phyloP scores from a whole-genome alignment of 305 asterid genomes.

The Nicotiana rustica region DNA sequence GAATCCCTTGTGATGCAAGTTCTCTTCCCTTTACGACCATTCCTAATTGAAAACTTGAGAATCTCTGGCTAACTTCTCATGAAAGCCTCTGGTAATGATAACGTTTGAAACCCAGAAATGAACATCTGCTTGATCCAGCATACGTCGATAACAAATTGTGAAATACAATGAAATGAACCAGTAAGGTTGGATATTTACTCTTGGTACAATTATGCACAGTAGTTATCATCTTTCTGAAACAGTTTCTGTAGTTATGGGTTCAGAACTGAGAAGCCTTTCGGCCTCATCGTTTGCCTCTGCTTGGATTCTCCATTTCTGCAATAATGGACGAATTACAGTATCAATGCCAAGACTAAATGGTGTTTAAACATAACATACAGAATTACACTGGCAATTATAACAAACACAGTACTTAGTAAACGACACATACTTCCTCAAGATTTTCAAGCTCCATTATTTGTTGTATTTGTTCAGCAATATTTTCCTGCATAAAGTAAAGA shows the following conservation, averaged over 20 bases:
- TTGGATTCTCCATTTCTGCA: slow-evolving; percentile 91
- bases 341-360: background rate
- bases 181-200: slow-evolving; percentile 27
- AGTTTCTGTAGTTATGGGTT: slow-evolving; percentile 62
- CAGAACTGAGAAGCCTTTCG: slow-evolving; percentile 88
- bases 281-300: slow-evolving; percentile 97
- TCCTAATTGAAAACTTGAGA: background rate
- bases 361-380: background rate
- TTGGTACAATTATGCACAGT: slow-evolving; percentile 5
- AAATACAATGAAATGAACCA: slow-evolving; percentile 9
- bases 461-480: slow-evolving; percentile 78
- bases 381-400: background rate
- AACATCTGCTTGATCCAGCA: background rate
- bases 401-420: slow-evolving; percentile 3
- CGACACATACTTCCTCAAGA: slow-evolving; percentile 84
- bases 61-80: background rate
- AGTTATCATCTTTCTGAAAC: slow-evolving; percentile 50
- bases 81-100: background rate
- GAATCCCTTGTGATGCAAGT: slow-evolving; percentile 20
- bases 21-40: slow-evolving; percentile 21
- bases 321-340: background rate
- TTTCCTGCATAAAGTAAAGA: slow-evolving; percentile 69
- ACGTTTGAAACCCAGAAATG: slow-evolving; percentile 14
- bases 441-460: slow-evolving; percentile 95
- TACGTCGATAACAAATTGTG: background rate